Percentiles rank a stretch among this genome's conserved stretches.
Evolutionary conservation across 108 stramenopile species (phyloP).

Genomic region (Cyclotella sp.): DNA sequence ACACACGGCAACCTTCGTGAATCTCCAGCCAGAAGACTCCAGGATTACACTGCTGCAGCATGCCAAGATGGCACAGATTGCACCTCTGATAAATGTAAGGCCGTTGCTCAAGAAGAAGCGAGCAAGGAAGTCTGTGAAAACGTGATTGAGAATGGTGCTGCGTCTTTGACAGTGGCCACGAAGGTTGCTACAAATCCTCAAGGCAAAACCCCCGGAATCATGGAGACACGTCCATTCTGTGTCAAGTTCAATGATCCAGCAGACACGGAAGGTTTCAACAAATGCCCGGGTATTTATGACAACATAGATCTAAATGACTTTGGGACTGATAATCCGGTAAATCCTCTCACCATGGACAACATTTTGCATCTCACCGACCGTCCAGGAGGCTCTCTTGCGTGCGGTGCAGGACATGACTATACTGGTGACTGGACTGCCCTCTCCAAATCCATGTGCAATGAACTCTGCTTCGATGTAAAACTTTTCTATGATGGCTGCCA

Average conservation of each 20-base stretch:
- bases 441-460: not conserved
- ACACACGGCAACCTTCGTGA: too few relatives aligned
- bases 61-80: too few relatives aligned
- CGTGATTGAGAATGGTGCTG: too few relatives aligned
- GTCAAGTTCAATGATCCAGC: not conserved
- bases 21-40: too few relatives aligned
- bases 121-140: too few relatives aligned
- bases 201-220: too few relatives aligned
- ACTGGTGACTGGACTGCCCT: not conserved
- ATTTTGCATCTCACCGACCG: not conserved
- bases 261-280: not conserved
- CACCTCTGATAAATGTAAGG: too few relatives aligned
- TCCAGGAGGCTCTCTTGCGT: not conserved
- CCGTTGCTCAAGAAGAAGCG: too few relatives aligned
- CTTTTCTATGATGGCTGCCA: slow-evolving; percentile 4
- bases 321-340: not conserved
- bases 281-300: not conserved
- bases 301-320: not conserved
- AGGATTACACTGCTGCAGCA: too few relatives aligned
- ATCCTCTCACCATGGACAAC: not conserved
- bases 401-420: not conserved
- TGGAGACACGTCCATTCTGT: not conserved
- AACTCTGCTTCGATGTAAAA: slow-evolving; percentile 6
- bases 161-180: too few relatives aligned
- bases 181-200: too few relatives aligned